Evolutionary conservation across 2,329 filamentous ascomycete species (phyloP), one percentile per base, ranked within the genome.

Genomic region (Arthroderma sp.): DNA sequence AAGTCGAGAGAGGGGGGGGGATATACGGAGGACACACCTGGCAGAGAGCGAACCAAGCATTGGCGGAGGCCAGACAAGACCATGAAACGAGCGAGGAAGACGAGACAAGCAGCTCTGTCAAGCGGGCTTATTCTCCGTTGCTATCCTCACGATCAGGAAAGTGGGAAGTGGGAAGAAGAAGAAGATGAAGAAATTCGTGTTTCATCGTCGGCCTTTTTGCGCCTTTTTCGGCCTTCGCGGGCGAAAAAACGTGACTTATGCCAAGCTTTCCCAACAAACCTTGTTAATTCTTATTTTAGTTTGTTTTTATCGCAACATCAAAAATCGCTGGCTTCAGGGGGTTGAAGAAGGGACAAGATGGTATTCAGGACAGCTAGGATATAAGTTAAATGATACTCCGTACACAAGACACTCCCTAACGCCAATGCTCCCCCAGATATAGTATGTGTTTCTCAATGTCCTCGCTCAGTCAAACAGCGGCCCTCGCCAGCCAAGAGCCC

Each of bases 401-500:
- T 17, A 23, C 19, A 23, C 21, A 47, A 47, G 21, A 47, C 41
- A 25, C 7, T 15, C 21, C 19, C 19, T 21, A 15, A 4, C 19
- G 21, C 9, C 41, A 25, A 41, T 17, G n/a, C 23, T 9, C 19
- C 39, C 23, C 39, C 19, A 15, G 41, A 28, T 47, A 43, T 19
- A 43, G 19, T 43, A 2, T 43, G 17, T 43, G n/a, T 13, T 23
- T 11, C 39, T 43, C 39, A 43, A 9, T 13, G 41, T 15, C 17
- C 17, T 19, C 28, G 17, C 15, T 51, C 47, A 51, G 25, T 51
- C 47, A 33, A 31, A 51, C 15, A 51, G 47, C 47, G 47, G 47
- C 28, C 47, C 47, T 33, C 43, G 56, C 59, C 59, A 60, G 38
- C 59, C 59, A 38, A 60, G 57, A 33, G 54, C 37, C 51, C 49